Base-by-base conservation (phyloP, 805 yeast species). In the Hyphopichia homilentoma region DNA sequence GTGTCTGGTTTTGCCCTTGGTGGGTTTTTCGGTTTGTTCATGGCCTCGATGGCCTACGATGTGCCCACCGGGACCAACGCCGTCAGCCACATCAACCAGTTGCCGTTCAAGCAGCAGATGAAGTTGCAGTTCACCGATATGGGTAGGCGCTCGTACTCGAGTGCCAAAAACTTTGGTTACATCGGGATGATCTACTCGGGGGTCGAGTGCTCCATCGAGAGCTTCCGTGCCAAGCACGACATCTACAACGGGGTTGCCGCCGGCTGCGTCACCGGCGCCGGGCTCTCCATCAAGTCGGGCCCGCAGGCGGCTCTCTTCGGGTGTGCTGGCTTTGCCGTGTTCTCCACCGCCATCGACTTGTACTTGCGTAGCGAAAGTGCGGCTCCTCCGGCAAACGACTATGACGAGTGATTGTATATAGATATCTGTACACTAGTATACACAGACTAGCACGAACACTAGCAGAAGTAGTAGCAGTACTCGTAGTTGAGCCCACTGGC, bases 251-350 rank as follows among this genome's bases (percentile, higher is more conserved):
- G 97, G 27, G 77, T 86, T 2, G 72, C 77, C 27, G 97, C 97
- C 4, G 98, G 98, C 2, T 93, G 97, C 61, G 68, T 90, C 22
- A 93, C 98, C 1, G 98, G 98, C 27, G 98, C 96, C 21, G 97
- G 96, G 0, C 71, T 93, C 32, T 95, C 97, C 2, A 73, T 84
- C 45, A 86, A 84, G 53, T 78, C 93, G 29, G 98, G 98, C 1
- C 98, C 98, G 1, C 88, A 81, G 48, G 94, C 95, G 18, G 93
- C 96, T 0, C 48, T 79, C 16, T 56, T 89, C 37, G 98, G 98
- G 1, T 93, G 97, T 69, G 96, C 94, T 17, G 98, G 97, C 6
- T 93, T 93, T 65, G 97, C 97, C 2, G 95, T 93, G 6, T 93
- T 93, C 57, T 82, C 95, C 35, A 80, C 87, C 4, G 95, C 95